These are phyloP conservation scores for Naganishia antarctica DNA, from an alignment of 768 basidiomycete genomes.

Conservation along the genomic window DNA sequence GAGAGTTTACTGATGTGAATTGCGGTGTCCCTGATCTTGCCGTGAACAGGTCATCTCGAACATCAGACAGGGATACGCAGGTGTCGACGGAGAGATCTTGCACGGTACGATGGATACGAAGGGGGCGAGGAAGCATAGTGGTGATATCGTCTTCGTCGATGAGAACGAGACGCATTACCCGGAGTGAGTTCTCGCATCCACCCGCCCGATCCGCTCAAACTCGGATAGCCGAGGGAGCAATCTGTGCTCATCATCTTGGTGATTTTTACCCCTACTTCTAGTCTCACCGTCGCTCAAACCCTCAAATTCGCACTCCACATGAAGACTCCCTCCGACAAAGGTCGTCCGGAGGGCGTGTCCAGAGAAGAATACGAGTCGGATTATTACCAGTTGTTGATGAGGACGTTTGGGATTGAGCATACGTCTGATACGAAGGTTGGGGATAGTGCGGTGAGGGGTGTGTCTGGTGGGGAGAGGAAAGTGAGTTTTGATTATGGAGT, in stretches of 20 bases:
- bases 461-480: conserved; percentile 33
- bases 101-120: conserved; percentile 26
- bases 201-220: not conserved
- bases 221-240: not conserved
- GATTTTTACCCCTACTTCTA: conserved; percentile 29
- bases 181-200: conserved; percentile 11
- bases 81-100: conserved; percentile 62
- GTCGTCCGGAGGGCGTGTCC: conserved; percentile 23
- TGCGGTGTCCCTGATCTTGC: not conserved
- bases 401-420: conserved; percentile 43
- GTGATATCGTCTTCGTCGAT: conserved; percentile 19
- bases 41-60: conserved; percentile 18
- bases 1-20: not conserved
- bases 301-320: conserved; percentile 41
- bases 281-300: conserved; percentile 40
- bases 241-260: conserved; percentile 1
- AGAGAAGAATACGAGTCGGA: conserved; percentile 40
- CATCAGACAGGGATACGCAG: conserved; percentile 57
- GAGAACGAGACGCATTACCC: conserved; percentile 22
- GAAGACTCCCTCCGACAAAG: conserved; percentile 35
- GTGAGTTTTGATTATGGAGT: conserved; percentile 16
- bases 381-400: conserved; percentile 38
- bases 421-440: conserved; percentile 46
- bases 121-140: conserved; percentile 1
- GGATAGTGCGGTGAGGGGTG: conserved; percentile 51